Evolutionary conservation across 495 filamentous ascomycete genomes (phyloP).

Genomic region (Penicillium psychrofluorescens): DNA sequence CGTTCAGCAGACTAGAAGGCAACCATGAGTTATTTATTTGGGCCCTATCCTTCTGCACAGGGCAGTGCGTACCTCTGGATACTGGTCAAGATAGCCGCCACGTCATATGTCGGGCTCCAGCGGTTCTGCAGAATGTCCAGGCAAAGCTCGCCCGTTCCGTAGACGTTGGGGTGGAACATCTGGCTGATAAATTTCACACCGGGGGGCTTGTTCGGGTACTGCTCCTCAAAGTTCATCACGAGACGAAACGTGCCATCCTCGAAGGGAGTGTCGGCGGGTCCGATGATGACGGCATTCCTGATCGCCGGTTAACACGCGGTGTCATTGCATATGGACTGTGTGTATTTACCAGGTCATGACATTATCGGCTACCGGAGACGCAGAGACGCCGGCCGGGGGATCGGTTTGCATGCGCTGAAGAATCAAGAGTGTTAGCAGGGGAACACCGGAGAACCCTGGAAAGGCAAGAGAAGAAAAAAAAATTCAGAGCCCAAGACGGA

Average conservation of each 20-base stretch:
- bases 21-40: no score
- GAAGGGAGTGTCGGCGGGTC: conserved; percentile 94
- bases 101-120: conserved; percentile 98
- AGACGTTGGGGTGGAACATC: conserved; percentile 99
- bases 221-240: conserved; percentile 98
- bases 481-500: not conserved
- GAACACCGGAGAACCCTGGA: conserved; percentile 1
- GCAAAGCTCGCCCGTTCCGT: conserved; percentile 92
- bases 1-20: conserved; percentile 75
- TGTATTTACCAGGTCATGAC: conserved; percentile 91
- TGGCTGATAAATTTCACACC: conserved; percentile 97
- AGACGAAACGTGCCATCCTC: conserved; percentile 97
- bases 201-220: conserved; percentile 96
- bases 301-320: conserved; percentile 1
- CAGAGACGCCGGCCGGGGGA: conserved; percentile 93
- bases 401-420: conserved; percentile 96
- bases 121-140: conserved; percentile 96
- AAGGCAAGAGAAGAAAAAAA: not conserved
- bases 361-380: conserved; percentile 94
- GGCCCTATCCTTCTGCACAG: no score
- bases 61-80: conserved; percentile 71
- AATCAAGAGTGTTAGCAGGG: conserved; percentile 11
- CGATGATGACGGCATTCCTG: conserved; percentile 99
- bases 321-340: not conserved
- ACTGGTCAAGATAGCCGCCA: conserved; percentile 92